These are phyloP conservation scores for Gossypium stocksii DNA, from an alignment of 345 rosid species.

Conservation along the genomic window DNA sequence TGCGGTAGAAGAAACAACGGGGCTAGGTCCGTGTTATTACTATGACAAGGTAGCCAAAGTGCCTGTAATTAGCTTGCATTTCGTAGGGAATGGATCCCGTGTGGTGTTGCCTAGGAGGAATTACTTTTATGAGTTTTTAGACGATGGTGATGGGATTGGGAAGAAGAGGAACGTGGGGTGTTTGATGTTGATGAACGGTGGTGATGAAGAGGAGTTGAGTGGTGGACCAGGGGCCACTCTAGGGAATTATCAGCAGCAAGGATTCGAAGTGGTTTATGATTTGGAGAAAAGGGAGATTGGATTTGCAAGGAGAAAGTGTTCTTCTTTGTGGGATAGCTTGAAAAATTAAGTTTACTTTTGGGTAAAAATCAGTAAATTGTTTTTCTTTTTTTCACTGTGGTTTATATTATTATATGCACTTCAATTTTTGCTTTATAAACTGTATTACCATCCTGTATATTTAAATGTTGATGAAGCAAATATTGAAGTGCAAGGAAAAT, in stretches of 20 bases:
- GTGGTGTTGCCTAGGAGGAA: conserved; percentile 77
- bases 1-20: conserved; percentile 55
- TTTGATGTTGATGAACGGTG: conserved; percentile 90
- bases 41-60: conserved; percentile 37
- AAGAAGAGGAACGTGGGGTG: conserved; percentile 66
- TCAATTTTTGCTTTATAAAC: conserved; percentile 22
- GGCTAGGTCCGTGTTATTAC: conserved; percentile 74
- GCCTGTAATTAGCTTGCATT: conserved; percentile 55
- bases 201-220: conserved; percentile 62
- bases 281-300: conserved; percentile 69
- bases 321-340: conserved; percentile 74
- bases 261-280: conserved; percentile 91
- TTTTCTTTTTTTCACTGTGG: not conserved
- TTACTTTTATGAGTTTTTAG: conserved; percentile 69
- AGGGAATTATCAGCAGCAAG: conserved; percentile 95
- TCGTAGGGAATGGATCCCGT: conserved; percentile 64
- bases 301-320: conserved; percentile 77
- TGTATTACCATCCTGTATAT: conserved; percentile 5
- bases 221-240: conserved; percentile 81
- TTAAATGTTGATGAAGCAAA: conserved; percentile 26
- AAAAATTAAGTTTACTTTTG: conserved; percentile 26
- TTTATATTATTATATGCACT: conserved; percentile 5
- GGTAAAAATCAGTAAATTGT: not conserved
- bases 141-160: conserved; percentile 43
- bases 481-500: conserved; percentile 19